phyloP scores from a whole-genome alignment of 2,329 filamentous ascomycete genomes.

The Colletotrichum incanum region DNA sequence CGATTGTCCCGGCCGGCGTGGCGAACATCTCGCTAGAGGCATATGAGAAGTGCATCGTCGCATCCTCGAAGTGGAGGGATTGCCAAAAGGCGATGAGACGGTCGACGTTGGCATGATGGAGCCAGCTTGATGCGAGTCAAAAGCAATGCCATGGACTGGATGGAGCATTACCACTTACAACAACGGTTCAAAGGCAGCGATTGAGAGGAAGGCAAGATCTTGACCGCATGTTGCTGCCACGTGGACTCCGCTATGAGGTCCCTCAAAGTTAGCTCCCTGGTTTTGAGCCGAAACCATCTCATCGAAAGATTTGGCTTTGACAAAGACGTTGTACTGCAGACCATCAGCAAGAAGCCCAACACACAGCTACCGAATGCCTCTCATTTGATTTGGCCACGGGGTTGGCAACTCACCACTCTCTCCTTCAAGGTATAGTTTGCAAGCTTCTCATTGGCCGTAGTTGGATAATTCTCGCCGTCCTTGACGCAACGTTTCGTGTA shows the following conservation, averaged over 20 bases:
- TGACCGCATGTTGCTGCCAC: constrained; percentile 54
- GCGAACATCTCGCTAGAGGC: constrained; percentile 56
- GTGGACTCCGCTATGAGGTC: constrained; percentile 62
- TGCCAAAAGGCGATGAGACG: constrained; percentile 74
- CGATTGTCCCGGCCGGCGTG: constrained; percentile 56
- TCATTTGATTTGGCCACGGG: background rate
- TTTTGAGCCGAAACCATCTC: constrained; percentile 58
- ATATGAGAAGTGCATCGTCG: constrained; percentile 56
- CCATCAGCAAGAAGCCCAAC: constrained; percentile 14
- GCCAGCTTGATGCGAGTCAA: constrained; percentile 54
- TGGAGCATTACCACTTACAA: constrained; percentile 55
- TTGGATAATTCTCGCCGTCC: constrained; percentile 53
- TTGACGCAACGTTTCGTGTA: constrained; percentile 38
- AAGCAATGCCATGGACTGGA: background rate
- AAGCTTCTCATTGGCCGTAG: constrained; percentile 56
- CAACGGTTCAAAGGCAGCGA: constrained; percentile 62
- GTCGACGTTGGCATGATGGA: constrained; percentile 73
- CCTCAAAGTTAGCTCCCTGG: constrained; percentile 59
- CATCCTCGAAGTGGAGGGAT: constrained; percentile 57
- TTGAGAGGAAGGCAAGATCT: constrained; percentile 56
- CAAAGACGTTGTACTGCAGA: constrained; percentile 60
- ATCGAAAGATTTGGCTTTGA: constrained; percentile 55
- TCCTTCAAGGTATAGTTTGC: constrained; percentile 54
- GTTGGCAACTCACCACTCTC: constrained; percentile 56
- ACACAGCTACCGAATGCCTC: too few species aligned